Conservation (phyloP, 2,329 filamentous ascomycete species). For the Alternaria longipes region DNA sequence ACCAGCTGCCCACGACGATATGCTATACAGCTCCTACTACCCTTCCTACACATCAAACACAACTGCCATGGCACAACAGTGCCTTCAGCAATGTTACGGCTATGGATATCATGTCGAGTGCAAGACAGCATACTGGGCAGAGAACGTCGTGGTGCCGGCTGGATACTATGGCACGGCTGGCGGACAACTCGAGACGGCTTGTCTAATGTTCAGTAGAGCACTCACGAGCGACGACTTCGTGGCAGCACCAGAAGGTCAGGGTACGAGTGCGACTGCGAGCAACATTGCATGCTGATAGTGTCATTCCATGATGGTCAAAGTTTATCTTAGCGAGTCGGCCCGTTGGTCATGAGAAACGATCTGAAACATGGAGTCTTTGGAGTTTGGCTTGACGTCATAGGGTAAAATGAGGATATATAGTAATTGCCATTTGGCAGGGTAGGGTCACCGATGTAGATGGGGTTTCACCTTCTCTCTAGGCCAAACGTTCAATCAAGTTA, state of each 20-base stretch:
- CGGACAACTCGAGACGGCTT: constrained; percentile 45
- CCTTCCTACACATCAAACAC: constrained; percentile 38
- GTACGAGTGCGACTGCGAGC: constrained; percentile 41
- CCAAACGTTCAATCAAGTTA: background rate
- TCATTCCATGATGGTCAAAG: background rate
- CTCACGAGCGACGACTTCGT: constrained; percentile 43
- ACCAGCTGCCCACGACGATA: constrained; percentile 26
- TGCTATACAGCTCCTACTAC: constrained; percentile 47
- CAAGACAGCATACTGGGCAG: constrained; percentile 49
- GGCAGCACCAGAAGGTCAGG: constrained; percentile 40
- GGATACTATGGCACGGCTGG: constrained; percentile 45
- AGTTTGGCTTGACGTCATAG: background rate
- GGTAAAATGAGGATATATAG: background rate
- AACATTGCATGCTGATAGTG: constrained; percentile 43
- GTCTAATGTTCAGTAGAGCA: constrained; percentile 47
- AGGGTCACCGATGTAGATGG: background rate
- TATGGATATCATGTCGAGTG: constrained; percentile 49
- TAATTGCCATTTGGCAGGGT: background rate
- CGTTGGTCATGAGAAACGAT: background rate
- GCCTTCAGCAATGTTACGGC: constrained; percentile 54
- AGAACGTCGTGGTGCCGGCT: constrained; percentile 49
- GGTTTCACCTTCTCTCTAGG: background rate
- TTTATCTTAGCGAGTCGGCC: background rate
- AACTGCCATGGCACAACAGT: constrained; percentile 43
- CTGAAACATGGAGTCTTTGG: background rate